Evolutionary conservation across 2,329 filamentous ascomycete genomes (phyloP), one percentile per base, ranked within the genome.

Genomic region (Ploettnerulaceae sp.): DNA sequence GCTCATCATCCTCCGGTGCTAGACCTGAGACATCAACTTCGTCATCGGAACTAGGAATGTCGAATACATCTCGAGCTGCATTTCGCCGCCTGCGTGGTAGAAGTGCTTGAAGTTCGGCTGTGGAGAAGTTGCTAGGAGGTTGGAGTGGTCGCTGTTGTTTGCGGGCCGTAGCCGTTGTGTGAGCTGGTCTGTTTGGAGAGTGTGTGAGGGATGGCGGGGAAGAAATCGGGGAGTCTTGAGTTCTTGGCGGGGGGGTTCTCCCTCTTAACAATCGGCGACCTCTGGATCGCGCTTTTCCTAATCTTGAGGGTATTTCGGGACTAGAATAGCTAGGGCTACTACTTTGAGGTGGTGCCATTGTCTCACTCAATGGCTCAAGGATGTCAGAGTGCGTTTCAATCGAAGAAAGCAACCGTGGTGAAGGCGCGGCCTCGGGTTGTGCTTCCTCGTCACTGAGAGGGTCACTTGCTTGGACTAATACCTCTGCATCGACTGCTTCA

Each of bases 121-220:
- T 68, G 7, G 62, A 61, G 17, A 62, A 58, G 2, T 53, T 53
- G 32, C 51, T 56, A 32, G 55, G 53, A 33, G 55, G 57, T 25
- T 56, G 57, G 11, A 44, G 43, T 37, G 49, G 45, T 37, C 49
- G 45, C 41, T 50, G 58, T 20, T 38, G 28, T 29, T 50, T 57
- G 5, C 36, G 44, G 11, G 37, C 14, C 25, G 53, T 59, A 11
- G 46, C 36, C 5, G 42, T 42, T 12, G 37, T 45, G 38, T 48
- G 46, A 12, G 43, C 44, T 15, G 50, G 53, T 40, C 54, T 49
- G 56, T 83, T 82, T 24, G 81, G 81, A 0, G 81, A 84, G 58
- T 84, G 79, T 3, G 80, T 84, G 3, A 84, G 68, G 0, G 81
- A 83, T 0, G 81, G 81, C 0, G 79, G 81, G 2, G 79, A 83